Base-by-base conservation (phyloP, 2,329 filamentous ascomycete genomes). In the Fusarium bactridioides region DNA sequence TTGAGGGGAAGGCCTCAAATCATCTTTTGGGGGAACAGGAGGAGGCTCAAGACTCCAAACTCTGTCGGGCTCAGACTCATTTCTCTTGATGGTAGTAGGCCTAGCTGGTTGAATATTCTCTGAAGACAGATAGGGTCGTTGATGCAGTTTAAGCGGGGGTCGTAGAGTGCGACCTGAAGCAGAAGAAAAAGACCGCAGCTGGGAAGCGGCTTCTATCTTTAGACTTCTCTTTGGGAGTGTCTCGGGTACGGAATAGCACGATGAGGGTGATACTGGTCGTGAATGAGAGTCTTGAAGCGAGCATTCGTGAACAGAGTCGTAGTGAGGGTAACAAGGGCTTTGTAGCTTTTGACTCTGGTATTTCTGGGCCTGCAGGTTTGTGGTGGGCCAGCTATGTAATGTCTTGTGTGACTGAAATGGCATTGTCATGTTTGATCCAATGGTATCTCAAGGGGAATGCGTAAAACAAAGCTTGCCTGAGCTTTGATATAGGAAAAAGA, bases 141-240 rank as follows among this genome's bases (percentile, higher is more conserved):
- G 12, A 16, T 47, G 23, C 5, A 57, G 40, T 27, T 45, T 10
- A 37, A 35, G 54, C 1, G 54, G 54, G 2, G 54, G 38, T 16
- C 29, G 40, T 10, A 45, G 38, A 9, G 27, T 47, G 13, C 29
- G 54, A 57, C 29, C n/a, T 6, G 38, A 57, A 21, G 9, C 19
- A 23, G 54, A 41, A 25, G 54, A 57, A 55, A 55, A 55, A 7
- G 51, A 57, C 4, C 27, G 40, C 5, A 47, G 38, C n/a, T 45
- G 40, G 5, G 54, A 57, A 35, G 40, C 40, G 8, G 29, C 10
- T 35, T 57, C n/a, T 25, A 44, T n/a, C 29, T 57, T 57, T 21
- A 45, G 29, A 18, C n/a, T 21, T 5, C 40, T 31, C n/a, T 10
- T 57, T n/a, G 29, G 18, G 7, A n/a, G 9, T 7, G n/a, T 35